Percentiles rank a stretch among this genome's conserved stretches.
phyloP scores from a whole-genome alignment of 345 rosid genomes.

The Salix brachista region DNA sequence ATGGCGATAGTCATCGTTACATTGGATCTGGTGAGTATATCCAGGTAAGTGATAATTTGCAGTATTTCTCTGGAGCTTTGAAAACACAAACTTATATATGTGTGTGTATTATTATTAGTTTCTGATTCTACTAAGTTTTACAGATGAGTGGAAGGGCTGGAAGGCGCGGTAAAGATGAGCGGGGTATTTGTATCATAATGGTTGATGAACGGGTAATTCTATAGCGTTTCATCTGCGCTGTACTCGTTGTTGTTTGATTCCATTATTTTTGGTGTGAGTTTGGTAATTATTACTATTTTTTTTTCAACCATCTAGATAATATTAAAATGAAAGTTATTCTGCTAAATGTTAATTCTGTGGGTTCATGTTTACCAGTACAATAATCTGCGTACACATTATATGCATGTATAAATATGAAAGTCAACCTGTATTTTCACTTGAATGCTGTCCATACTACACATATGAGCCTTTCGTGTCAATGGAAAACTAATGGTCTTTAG shows the following conservation, averaged over 20 bases:
- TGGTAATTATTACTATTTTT: neutral
- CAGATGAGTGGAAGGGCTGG: conserved; percentile 99
- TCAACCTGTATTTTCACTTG: neutral
- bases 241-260: neutral
- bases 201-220: conserved; percentile 78
- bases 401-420: neutral
- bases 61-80: neutral
- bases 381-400: neutral
- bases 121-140: conserved; percentile 24
- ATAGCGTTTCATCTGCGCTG: neutral
- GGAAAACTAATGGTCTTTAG: neutral
- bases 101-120: neutral
- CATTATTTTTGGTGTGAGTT: neutral
- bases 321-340: neutral
- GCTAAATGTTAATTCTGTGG: neutral
- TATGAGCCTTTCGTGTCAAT: neutral
- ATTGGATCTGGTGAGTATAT: conserved; percentile 98
- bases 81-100: neutral
- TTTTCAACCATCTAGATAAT: neutral
- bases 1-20: conserved; percentile 93
- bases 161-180: conserved; percentile 97
- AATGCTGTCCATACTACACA: neutral
- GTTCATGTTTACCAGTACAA: neutral
- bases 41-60: conserved; percentile 57
- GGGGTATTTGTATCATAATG: conserved; percentile 96